These are phyloP conservation scores for Russula emetica DNA, from an alignment of 768 basidiomycete genomes.

Conservation along the genomic window DNA sequence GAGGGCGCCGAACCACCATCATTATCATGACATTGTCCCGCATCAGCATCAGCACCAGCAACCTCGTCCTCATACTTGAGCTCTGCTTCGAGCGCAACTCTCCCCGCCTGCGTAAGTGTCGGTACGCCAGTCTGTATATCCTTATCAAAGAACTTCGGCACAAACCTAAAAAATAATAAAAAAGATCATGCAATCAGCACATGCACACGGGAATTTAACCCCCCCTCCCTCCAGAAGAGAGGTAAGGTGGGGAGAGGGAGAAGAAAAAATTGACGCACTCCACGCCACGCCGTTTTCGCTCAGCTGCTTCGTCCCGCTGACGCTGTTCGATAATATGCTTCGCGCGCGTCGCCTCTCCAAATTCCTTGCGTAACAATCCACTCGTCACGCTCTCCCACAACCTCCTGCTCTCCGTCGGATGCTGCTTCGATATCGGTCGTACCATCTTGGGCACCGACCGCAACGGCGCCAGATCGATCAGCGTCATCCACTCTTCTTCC, in stretches of 20 bases:
- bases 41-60: neutral
- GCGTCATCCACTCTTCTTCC: conserved; percentile 51
- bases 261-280: conserved; percentile 51
- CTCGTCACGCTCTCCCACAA: conserved; percentile 85
- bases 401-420: conserved; percentile 74
- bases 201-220: neutral
- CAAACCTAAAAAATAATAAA: conserved; percentile 50
- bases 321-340: conserved; percentile 91
- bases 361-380: conserved; percentile 77
- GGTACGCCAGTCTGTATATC: conserved; percentile 65
- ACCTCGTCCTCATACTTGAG: conserved; percentile 35
- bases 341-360: conserved; percentile 82
- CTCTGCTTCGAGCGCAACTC: conserved; percentile 71
- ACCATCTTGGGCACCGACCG: conserved; percentile 77
- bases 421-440: conserved; percentile 75
- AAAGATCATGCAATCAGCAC: neutral
- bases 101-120: conserved; percentile 62
- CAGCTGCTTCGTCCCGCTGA: conserved; percentile 85
- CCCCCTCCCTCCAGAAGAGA: neutral
- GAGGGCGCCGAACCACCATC: neutral
- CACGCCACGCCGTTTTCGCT: conserved; percentile 74
- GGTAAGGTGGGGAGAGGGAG: neutral
- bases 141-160: conserved; percentile 70
- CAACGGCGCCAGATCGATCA: conserved; percentile 74
- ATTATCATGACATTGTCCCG: neutral